Evolutionary conservation across 768 basidiomycete species (phyloP).

Genomic region (Exidia glandulosa): DNA sequence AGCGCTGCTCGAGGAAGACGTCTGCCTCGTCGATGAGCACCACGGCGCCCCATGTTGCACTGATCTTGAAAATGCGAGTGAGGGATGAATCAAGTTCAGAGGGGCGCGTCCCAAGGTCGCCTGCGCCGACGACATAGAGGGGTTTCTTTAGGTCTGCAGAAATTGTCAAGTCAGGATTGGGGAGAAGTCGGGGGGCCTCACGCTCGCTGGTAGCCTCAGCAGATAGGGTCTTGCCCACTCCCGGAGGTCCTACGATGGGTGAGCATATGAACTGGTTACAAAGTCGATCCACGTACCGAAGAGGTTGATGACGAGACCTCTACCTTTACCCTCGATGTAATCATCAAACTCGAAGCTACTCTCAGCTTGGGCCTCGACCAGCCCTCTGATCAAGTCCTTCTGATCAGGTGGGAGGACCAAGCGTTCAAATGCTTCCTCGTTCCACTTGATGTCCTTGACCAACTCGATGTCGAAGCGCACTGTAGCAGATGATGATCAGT

Average conservation of each 20-base stretch:
- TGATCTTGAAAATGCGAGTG: slow-evolving; percentile 20
- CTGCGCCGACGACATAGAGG: slow-evolving; percentile 24
- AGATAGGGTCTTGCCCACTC: slow-evolving; percentile 22
- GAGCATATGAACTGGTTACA: no score
- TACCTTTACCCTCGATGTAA: slow-evolving; percentile 26
- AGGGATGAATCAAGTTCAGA: slow-evolving; percentile 19
- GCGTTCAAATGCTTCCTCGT: slow-evolving; percentile 20
- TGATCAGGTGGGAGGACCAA: slow-evolving; percentile 21
- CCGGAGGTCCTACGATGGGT: background rate
- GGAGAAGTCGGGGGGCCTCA: no score
- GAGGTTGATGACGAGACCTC: slow-evolving; percentile 24
- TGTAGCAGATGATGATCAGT: background rate
- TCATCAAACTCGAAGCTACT: slow-evolving; percentile 19
- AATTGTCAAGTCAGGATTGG: background rate
- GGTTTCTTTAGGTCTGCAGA: slow-evolving; percentile 5
- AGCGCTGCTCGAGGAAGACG: slow-evolving; percentile 62
- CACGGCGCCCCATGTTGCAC: slow-evolving; percentile 23
- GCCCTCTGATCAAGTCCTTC: slow-evolving; percentile 17
- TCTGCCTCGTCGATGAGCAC: slow-evolving; percentile 38
- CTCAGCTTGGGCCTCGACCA: slow-evolving; percentile 19
- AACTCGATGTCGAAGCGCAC: slow-evolving; percentile 3
- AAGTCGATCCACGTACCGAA: no score
- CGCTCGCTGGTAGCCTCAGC: slow-evolving; percentile 27
- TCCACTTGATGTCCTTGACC: slow-evolving; percentile 2
- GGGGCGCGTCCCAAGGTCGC: slow-evolving; percentile 24